Evolutionary conservation across 2,329 filamentous ascomycete species (phyloP).

Genomic region (Rhexocercosporidium sp.): DNA sequence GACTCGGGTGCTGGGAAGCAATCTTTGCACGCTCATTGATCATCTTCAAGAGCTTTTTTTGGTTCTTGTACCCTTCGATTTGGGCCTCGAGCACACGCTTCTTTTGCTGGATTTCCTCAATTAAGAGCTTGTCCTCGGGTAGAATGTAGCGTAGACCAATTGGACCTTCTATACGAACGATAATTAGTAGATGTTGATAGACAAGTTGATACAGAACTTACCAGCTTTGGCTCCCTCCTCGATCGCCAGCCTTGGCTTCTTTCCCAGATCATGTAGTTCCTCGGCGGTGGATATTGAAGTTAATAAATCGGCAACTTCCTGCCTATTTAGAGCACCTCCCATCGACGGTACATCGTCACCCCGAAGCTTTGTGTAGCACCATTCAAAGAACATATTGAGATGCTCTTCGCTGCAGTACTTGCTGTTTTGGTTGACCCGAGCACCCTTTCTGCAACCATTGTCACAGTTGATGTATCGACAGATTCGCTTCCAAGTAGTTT

Average conservation of each 20-base stretch:
- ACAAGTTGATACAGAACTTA: constrained; percentile 26
- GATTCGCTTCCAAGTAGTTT: constrained; percentile 42
- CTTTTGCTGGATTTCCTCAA: constrained; percentile 32
- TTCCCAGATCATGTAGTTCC: constrained; percentile 36
- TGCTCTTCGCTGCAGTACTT: constrained; percentile 43
- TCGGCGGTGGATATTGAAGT: constrained; percentile 24
- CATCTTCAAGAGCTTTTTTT: constrained; percentile 36
- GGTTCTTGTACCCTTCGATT: constrained; percentile 29
- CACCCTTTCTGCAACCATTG: constrained; percentile 37
- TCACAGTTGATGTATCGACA: constrained; percentile 38
- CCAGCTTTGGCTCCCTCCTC: constrained; percentile 35
- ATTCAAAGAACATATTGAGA: constrained; percentile 31
- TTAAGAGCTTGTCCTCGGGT: constrained; percentile 33
- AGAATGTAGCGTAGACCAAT: constrained; percentile 38
- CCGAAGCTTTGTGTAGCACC: constrained; percentile 28
- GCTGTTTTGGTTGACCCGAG: constrained; percentile 38
- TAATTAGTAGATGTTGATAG: not conserved
- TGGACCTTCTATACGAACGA: constrained; percentile 26
- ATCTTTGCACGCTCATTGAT: constrained; percentile 34
- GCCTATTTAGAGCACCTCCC: constrained; percentile 36
- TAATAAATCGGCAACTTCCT: constrained; percentile 35
- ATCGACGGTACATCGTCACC: constrained; percentile 35
- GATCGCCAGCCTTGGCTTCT: constrained; percentile 37
- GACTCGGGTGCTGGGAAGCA: constrained; percentile 30
- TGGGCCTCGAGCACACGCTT: constrained; percentile 28